A percentile compares a stretch with the other conserved stretches of the same genome.
Evolutionary conservation across 164 flowering plant genomes (phyloP).

Genomic region (Pachysandra terminalis): DNA sequence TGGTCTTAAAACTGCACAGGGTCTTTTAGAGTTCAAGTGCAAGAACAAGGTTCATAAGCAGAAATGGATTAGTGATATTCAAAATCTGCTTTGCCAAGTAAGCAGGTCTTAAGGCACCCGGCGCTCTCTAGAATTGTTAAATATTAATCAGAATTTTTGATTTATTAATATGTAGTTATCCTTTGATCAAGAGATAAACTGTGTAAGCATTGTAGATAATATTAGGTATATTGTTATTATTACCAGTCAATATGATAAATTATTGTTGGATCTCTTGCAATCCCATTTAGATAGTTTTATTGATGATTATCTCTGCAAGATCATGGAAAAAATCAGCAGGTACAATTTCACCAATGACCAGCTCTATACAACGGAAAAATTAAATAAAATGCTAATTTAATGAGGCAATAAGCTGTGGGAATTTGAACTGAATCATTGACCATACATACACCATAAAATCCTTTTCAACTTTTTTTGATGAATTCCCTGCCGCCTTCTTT

Average conservation of each 20-base stretch:
- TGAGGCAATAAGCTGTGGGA: not conserved
- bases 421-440: not conserved
- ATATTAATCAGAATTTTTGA: constrained; percentile 12
- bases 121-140: constrained; percentile 33
- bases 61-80: constrained; percentile 77
- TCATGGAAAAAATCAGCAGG: too few relatives aligned
- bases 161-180: not conserved
- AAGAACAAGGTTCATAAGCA: constrained; percentile 64
- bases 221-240: too few relatives aligned
- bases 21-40: constrained; percentile 85
- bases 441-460: not conserved
- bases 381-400: too few relatives aligned
- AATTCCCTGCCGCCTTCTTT: not conserved
- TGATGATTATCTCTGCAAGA: too few relatives aligned
- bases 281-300: too few relatives aligned
- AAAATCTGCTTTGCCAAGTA: constrained; percentile 43
- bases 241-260: too few relatives aligned
- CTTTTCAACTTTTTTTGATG: not conserved
- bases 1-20: constrained; percentile 78
- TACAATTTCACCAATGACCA: too few relatives aligned
- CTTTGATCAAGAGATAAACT: not conserved
- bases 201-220: not conserved
- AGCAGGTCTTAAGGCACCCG: constrained; percentile 27
- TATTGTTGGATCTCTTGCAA: too few relatives aligned
- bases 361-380: not conserved